Evolutionary conservation across 805 yeast species (phyloP).

Genomic region (Kodamaea lidongshanica): DNA sequence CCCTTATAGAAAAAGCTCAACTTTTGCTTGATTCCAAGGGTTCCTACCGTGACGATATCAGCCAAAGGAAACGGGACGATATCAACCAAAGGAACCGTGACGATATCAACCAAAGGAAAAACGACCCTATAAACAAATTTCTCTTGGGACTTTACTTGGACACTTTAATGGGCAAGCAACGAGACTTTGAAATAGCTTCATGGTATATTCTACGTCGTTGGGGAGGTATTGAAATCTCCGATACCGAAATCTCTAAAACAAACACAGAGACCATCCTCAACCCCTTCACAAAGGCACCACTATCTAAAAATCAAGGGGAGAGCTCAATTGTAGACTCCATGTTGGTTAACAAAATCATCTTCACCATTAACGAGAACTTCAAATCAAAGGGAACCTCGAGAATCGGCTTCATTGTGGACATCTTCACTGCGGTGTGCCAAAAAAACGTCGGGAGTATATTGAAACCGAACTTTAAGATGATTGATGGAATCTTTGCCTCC

Average conservation of each 20-base stretch:
- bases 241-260: slow-evolving; percentile 5
- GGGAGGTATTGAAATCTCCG: slow-evolving; percentile 25
- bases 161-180: slow-evolving; percentile 26
- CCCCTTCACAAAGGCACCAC: slow-evolving; percentile 2
- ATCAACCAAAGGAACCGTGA: slow-evolving; percentile 8
- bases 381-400: slow-evolving; percentile 13
- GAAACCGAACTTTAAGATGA: slow-evolving; percentile 23
- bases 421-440: slow-evolving; percentile 19
- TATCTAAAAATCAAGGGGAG: too few species aligned
- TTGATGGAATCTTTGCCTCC: slow-evolving; percentile 25
- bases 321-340: slow-evolving; percentile 24
- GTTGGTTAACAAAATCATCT: slow-evolving; percentile 30
- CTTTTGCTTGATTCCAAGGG: background rate
- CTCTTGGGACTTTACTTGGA: slow-evolving; percentile 26
- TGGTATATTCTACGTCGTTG: slow-evolving; percentile 31
- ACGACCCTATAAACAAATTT: slow-evolving; percentile 25
- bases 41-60: background rate
- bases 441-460: slow-evolving; percentile 14
- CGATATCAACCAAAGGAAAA: slow-evolving; percentile 4
- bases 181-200: slow-evolving; percentile 24
- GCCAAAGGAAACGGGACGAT: slow-evolving; percentile 9
- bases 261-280: background rate
- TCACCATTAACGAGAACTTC: slow-evolving; percentile 24
- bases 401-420: slow-evolving; percentile 21
- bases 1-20: slow-evolving; percentile 12